Evolutionary conservation across 495 filamentous ascomycete species (phyloP), one percentile per base, ranked within the genome.

Genomic region (Talaromyces ruber): DNA sequence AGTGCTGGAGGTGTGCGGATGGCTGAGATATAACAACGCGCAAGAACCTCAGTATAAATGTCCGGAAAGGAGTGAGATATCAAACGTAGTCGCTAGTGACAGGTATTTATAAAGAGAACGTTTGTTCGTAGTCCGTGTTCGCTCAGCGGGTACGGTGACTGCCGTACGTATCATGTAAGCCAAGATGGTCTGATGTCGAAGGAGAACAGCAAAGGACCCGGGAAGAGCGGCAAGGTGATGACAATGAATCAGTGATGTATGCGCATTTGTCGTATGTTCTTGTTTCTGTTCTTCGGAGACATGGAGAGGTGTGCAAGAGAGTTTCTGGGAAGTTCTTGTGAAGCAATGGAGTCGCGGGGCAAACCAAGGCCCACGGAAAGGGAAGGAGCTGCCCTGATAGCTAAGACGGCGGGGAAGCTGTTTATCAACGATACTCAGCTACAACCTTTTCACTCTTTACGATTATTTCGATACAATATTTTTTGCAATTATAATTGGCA

Each of bases 311-410:
- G 39, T 45, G 43, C 21, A 47, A n/a, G 18, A 4, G 18, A 9
- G 12, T n/a, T 47, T 45, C 4, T n/a, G 18, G 16, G 18, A 9
- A 21, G 43, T 47, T 45, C 4, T n/a, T 47, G n/a, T 21, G 43
- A 22, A 25, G 50, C 11, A 53, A 0, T 16, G 2, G 24, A 53
- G 50, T 26, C 50, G 54, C 54, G 54, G 54, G 54, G 54, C 54
- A 34, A 22, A 34, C 29, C 29, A 29, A 8, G 21, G 32, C 32
- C 32, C 34, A 39, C 34, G 34, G 34, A 39, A 39, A 39, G 34
- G 54, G 54, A 57, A 57, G 54, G 28, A 57, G 54, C 54, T 34
- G n/a, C 14, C n/a, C 52, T 55, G 47, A 25, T 51, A 25, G 12
- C 43, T 47, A 47, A 22, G 43, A n/a, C 28, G 50, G 50, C 50